Conservation (phyloP, 805 yeast genomes). For the Maudiozyma pseudohumilis region DNA sequence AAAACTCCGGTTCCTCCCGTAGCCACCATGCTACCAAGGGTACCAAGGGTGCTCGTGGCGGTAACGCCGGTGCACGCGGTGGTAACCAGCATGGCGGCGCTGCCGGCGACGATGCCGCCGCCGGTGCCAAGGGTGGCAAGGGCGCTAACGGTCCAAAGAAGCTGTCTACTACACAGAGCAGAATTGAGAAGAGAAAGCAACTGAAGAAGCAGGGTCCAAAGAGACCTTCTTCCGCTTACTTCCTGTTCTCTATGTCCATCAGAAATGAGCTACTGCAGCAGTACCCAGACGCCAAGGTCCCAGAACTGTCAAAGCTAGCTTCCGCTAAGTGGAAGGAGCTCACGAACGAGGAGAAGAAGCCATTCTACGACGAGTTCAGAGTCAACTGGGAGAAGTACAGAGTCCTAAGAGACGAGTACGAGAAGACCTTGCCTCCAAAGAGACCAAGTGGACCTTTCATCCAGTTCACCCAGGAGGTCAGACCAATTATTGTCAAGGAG, state of each 20-base stretch:
- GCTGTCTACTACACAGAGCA: conserved; percentile 28
- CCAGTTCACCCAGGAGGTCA: conserved; percentile 28
- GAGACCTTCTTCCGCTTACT: conserved; percentile 32
- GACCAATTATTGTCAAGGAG: conserved; percentile 25
- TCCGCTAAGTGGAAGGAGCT: conserved; percentile 90
- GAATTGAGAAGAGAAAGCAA: conserved; percentile 29
- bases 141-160: conserved; percentile 20
- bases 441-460: conserved; percentile 32
- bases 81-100: background rate
- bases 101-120: conserved; percentile 4
- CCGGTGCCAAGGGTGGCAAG: conserved; percentile 15
- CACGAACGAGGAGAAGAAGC: conserved; percentile 62
- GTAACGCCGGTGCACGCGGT: background rate
- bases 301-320: conserved; percentile 47
- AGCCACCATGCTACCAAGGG: background rate
- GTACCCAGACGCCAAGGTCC: conserved; percentile 30
- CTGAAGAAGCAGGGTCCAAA: conserved; percentile 30
- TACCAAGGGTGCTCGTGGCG: background rate
- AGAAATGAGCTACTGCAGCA: conserved; percentile 25
- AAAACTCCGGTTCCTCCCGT: background rate
- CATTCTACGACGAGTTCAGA: conserved; percentile 53
- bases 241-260: conserved; percentile 28
- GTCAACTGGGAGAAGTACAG: conserved; percentile 30
- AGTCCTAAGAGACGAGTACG: conserved; percentile 28
- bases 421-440: conserved; percentile 30